Conservation (phyloP, 306 rosid genomes). For the Oemleria cerasiformis region DNA sequence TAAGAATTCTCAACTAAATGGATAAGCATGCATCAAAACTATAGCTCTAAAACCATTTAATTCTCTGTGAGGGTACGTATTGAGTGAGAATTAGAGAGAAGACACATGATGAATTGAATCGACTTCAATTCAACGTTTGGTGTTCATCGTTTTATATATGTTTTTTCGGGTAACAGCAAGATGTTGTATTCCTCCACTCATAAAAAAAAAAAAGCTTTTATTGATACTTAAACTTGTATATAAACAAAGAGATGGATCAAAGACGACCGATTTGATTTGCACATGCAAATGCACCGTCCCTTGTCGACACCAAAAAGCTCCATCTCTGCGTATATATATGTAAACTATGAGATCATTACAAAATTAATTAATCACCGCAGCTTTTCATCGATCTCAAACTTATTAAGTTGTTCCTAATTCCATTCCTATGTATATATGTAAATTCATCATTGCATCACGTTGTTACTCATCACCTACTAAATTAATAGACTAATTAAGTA, state of each 20-base stretch:
- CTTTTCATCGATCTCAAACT: constrained; percentile 6
- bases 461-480: constrained; percentile 8
- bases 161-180: too few relatives aligned
- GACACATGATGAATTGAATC: not conserved
- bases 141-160: not conserved
- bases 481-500: not conserved
- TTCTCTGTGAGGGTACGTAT: too few relatives aligned
- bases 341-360: not conserved
- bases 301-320: constrained; percentile 5
- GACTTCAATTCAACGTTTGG: not conserved
- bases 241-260: constrained; percentile 3
- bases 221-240: not conserved
- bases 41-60: too few relatives aligned
- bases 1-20: not conserved
- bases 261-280: constrained; percentile 6
- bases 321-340: not conserved
- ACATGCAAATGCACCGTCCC: constrained; percentile 6
- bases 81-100: not conserved
- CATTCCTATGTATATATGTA: not conserved
- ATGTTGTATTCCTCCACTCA: too few relatives aligned
- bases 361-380: not conserved
- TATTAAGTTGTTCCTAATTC: not conserved
- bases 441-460: constrained; percentile 13
- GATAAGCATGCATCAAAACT: too few relatives aligned
- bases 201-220: not conserved